phyloP scores from a whole-genome alignment of 306 rosid species.

The Quercus agrifolia region DNA sequence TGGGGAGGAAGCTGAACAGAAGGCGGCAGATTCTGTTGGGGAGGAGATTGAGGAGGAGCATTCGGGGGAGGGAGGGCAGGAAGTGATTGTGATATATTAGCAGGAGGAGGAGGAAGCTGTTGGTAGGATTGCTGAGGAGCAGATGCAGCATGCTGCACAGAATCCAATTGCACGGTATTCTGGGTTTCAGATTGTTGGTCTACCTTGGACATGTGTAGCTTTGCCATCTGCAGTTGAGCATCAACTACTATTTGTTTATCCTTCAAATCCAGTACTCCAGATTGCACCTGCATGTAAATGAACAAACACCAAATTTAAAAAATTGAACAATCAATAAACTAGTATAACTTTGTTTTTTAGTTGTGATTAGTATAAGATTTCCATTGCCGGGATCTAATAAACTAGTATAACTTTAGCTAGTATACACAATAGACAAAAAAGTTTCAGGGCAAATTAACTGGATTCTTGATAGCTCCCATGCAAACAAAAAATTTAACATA shows the following conservation, averaged over 20 bases:
- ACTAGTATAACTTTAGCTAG: conserved; percentile 7
- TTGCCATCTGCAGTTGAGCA: conserved; percentile 63
- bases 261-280: conserved; percentile 66
- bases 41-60: conserved; percentile 56
- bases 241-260: conserved; percentile 64
- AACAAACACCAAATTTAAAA: conserved; percentile 9
- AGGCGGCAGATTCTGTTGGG: conserved; percentile 50
- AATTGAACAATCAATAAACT: conserved; percentile 3
- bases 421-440: background rate
- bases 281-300: conserved; percentile 62
- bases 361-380: too few relatives aligned
- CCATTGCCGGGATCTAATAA: background rate
- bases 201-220: conserved; percentile 48
- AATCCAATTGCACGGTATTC: conserved; percentile 23
- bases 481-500: background rate
- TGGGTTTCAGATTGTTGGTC: conserved; percentile 46
- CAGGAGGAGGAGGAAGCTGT: conserved; percentile 42
- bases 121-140: conserved; percentile 66
- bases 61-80: conserved; percentile 53
- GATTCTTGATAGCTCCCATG: background rate
- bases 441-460: background rate
- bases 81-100: conserved; percentile 45
- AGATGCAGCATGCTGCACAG: conserved; percentile 48
- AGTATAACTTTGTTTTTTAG: background rate
- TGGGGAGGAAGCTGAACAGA: conserved; percentile 56